Evolutionary conservation across 441 rosid genomes (phyloP), one percentile per base, ranked within the genome.

Genomic region (Eugenia klotzschiana): DNA sequence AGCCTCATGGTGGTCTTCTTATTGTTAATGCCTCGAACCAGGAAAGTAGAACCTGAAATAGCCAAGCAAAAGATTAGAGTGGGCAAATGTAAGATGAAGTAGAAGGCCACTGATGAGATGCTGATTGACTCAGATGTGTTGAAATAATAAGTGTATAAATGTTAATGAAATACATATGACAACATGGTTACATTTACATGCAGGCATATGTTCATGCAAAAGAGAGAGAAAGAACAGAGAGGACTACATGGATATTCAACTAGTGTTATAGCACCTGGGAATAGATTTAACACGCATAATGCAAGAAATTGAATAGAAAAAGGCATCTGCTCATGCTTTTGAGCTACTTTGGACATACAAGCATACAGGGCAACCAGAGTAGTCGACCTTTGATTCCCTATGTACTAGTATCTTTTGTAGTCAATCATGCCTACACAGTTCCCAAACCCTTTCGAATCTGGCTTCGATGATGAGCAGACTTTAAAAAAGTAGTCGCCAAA

Each of bases 1-100:
- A 92, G 90, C 88, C 91, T 90, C 58, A 51, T 20, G 60, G 20
- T 22, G 2, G 55, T 77, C 60, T 40, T 50, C 2, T 14, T 77
- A 13, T 25, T 13, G n/a, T 69, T 23, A 80, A 16, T 77, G 57
- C 79, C 81, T 58, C 54, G 20, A 51, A 60, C 77, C 46, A 33
- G 77, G 46, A 69, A 69, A 33, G 46, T 20, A 69, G 46, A 51
- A 27, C 81, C 83, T 52, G 80, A 64, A 82, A 82, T 46, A 81
- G 18, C 84, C 77, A 88, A 74, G 87, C 64, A 72, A 23, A 23
- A 13, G n/a, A 11, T 55, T 55, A n/a, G 27, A 55, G 11, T 55
- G 60, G 11, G 60, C 60, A 55, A n/a, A 55, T 55, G 60, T n/a
- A 55, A 11, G 60, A 55, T 15, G 27, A 55, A 13, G 27, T 55